Evolutionary conservation across 2,329 filamentous ascomycete species (phyloP).

Genomic region (Botryosphaeria agaves): DNA sequence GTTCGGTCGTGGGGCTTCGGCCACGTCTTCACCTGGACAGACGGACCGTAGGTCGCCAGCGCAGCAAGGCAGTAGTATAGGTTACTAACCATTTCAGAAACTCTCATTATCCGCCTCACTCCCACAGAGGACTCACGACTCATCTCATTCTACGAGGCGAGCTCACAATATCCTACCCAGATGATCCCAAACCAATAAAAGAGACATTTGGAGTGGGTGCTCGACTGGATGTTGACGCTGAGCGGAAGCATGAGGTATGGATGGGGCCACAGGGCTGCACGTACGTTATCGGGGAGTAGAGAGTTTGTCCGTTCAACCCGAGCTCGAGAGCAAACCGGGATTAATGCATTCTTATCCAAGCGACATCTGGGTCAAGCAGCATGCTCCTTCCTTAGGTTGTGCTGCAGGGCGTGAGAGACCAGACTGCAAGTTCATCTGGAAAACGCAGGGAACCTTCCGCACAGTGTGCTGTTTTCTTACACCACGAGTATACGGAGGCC

Average conservation of each 20-base stretch:
- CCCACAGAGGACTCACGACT: constrained; percentile 46
- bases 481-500: too few relatives aligned
- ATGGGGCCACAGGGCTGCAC: constrained; percentile 49
- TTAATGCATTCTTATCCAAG: too few relatives aligned
- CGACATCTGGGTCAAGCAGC: too few relatives aligned
- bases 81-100: constrained; percentile 36
- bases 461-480: too few relatives aligned
- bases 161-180: constrained; percentile 49
- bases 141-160: constrained; percentile 50
- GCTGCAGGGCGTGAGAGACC: too few relatives aligned
- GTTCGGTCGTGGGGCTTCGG: constrained; percentile 53
- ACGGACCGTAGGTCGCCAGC: constrained; percentile 40
- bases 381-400: too few relatives aligned
- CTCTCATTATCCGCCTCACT: constrained; percentile 50
- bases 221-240: constrained; percentile 48
- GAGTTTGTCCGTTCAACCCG: too few relatives aligned
- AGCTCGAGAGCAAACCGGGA: too few relatives aligned
- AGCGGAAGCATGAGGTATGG: constrained; percentile 51
- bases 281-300: constrained; percentile 43
- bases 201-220: constrained; percentile 42
- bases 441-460: too few relatives aligned
- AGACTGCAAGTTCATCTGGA: too few relatives aligned
- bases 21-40: constrained; percentile 56
- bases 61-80: constrained; percentile 1
- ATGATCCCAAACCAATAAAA: constrained; percentile 37